These are phyloP conservation scores for Paratrypanosoma confusum DNA, from an alignment of 208 protist species.

Conservation along the genomic window DNA sequence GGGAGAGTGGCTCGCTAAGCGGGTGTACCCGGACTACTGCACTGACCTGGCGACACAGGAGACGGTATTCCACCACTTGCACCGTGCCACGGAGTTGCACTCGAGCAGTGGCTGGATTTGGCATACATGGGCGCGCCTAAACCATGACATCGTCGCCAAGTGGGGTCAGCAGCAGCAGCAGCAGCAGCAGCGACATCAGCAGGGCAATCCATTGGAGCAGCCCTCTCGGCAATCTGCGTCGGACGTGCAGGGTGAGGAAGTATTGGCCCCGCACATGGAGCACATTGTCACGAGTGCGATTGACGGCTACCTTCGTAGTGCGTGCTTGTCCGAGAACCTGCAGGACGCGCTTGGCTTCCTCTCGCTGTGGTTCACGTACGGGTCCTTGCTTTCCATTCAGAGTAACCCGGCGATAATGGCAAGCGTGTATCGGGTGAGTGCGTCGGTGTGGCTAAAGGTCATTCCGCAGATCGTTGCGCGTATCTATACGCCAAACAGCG, in stretches of 20 bases:
- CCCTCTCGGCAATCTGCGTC: too few species aligned
- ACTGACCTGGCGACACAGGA: conserved; percentile 4
- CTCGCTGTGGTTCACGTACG: conserved; percentile 97
- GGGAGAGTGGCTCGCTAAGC: conserved; percentile 62
- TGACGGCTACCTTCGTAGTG: conserved; percentile 92
- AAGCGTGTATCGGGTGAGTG: conserved; percentile 85
- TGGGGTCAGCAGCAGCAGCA: too few species aligned
- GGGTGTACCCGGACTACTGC: conserved; percentile 6
- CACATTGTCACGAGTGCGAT: conserved; percentile 83
- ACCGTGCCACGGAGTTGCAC: conserved; percentile 72
- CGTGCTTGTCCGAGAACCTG: conserved; percentile 66
- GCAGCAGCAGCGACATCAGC: not conserved
- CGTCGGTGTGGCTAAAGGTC: conserved; percentile 99
- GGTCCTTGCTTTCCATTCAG: conserved; percentile 34
- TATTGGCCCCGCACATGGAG: conserved; percentile 21
- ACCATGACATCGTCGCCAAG: conserved; percentile 77
- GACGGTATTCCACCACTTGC: conserved; percentile 51
- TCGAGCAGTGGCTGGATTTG: conserved; percentile 95
- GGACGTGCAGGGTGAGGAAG: conserved; percentile 15
- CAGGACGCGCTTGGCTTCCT: conserved; percentile 98
- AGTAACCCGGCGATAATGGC: conserved; percentile 52
- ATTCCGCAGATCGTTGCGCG: conserved; percentile 99
- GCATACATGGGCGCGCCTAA: conserved; percentile 95
- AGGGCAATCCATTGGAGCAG: too few species aligned
- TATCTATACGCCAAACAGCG: conserved; percentile 86